Base-by-base conservation (phyloP, 768 basidiomycete genomes). In the Lactarius trivialis region DNA sequence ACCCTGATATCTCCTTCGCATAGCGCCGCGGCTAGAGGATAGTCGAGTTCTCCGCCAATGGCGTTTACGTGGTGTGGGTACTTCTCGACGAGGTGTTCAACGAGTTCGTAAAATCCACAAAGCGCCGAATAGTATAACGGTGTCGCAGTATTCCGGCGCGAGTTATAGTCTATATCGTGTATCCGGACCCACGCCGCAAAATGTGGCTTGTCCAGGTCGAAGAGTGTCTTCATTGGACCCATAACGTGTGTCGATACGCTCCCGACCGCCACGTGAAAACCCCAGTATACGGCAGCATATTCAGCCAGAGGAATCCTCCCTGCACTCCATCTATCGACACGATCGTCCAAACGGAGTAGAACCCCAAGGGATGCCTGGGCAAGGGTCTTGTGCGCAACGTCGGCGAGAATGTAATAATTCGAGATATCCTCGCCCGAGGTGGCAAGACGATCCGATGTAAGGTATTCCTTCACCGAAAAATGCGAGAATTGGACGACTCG, bases 131-230 rank as follows among this genome's bases (percentile, higher is more conserved):
- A 48, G 24, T 48, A 48, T 6, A 48, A 24, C 12, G 45, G 45
- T 2, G 11, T 15, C 12, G 45, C 12, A 2, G 11, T 12, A 4
- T 21, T 4, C 2, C 4, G 0, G 41, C 0, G 0, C 9, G 8
- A 11, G 43, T 2, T 0, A 11, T 11, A 7, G 21, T 45, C 43
- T 4, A 21, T 21, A 45, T 45, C 21, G 12, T 24, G 2, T 21
- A 45, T 12, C 43, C n/a, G 43, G 9, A 45, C 43, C 43, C 43
- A 45, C 11, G 21, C 21, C 14, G 43, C 43, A 14, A 45, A 45
- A 21, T 45, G 11, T 21, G 21, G 43, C 43, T 45, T 45, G 43
- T 45, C 43, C 9, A 5, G 6, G 11, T 45, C 21, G 6, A 45
- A 45, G 21, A 45, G 43, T 24, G 43, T 45, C 43, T 24, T n/a